Evolutionary conservation across 805 yeast species (phyloP).

Genomic region (Spathaspora boniae): DNA sequence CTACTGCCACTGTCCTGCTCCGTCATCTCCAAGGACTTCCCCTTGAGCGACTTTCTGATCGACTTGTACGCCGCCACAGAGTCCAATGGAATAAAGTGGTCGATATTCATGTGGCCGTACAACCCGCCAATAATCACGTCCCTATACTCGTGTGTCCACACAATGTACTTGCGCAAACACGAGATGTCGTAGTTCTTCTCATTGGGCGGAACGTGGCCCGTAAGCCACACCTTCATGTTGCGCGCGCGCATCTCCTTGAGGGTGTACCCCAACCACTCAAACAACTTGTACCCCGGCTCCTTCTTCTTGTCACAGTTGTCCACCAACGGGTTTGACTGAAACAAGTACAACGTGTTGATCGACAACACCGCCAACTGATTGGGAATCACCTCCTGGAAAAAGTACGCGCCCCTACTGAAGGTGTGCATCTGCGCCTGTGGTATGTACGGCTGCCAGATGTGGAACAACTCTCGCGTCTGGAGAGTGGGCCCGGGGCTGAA

Average conservation of each 20-base stretch:
- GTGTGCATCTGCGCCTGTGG: constrained; percentile 76
- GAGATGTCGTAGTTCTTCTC: constrained; percentile 71
- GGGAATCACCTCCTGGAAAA: constrained; percentile 75
- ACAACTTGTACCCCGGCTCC: constrained; percentile 76
- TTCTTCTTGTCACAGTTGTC: constrained; percentile 71
- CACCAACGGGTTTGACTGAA: constrained; percentile 74
- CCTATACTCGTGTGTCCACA: constrained; percentile 82
- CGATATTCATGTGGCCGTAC: constrained; percentile 88
- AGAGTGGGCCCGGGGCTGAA: constrained; percentile 86
- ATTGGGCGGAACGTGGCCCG: constrained; percentile 88
- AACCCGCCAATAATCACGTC: constrained; percentile 81
- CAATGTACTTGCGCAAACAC: constrained; percentile 69
- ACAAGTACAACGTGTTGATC: constrained; percentile 72
- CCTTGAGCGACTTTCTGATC: constrained; percentile 18
- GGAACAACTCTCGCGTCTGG: constrained; percentile 73
- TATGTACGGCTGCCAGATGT: constrained; percentile 68
- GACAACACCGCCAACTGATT: constrained; percentile 73
- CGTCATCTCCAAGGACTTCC: constrained; percentile 1
- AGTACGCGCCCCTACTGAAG: constrained; percentile 74
- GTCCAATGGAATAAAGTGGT: constrained; percentile 79
- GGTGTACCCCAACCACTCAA: constrained; percentile 74
- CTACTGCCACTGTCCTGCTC: constrained; percentile 3
- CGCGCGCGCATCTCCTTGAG: constrained; percentile 69
- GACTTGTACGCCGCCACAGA: constrained; percentile 63
- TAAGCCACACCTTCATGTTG: constrained; percentile 79